These are phyloP conservation scores for Tuber umbilicatum DNA, from an alignment of 495 filamentous ascomycete species.

Conservation along the genomic window DNA sequence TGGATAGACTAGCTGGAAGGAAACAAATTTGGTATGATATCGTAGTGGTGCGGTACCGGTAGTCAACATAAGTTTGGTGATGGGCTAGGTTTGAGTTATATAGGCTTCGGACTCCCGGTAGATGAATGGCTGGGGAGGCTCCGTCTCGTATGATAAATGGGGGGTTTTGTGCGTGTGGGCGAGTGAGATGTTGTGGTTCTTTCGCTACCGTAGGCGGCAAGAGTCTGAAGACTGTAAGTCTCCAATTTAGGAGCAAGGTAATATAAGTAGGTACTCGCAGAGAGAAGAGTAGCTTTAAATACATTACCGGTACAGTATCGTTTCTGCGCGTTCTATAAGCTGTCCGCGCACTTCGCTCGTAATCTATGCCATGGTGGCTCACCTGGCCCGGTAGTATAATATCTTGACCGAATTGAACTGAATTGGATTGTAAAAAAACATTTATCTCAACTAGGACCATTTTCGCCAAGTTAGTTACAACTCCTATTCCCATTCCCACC, in stretches of 20 bases:
- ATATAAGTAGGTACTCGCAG: too few species aligned
- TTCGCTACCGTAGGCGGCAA: not conserved
- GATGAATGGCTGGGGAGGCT: too few species aligned
- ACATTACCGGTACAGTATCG: not conserved
- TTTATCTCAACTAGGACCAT: not conserved
- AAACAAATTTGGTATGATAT: too few species aligned
- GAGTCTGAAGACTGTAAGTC: not conserved
- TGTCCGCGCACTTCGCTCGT: not conserved
- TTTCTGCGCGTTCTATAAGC: not conserved
- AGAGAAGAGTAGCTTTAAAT: too few species aligned
- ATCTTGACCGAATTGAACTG: not conserved
- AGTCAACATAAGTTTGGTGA: too few species aligned
- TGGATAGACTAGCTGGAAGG: too few species aligned
- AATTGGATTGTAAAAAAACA: not conserved
- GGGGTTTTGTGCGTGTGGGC: not conserved
- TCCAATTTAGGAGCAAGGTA: not conserved
- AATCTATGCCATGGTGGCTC: not conserved
- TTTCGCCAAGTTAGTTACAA: not conserved
- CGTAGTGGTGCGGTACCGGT: too few species aligned
- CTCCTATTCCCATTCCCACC: not conserved
- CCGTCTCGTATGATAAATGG: too few species aligned
- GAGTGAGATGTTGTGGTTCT: conserved; percentile 5
- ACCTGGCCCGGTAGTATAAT: not conserved
- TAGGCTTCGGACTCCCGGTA: too few species aligned
- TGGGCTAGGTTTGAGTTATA: too few species aligned